phyloP scores from a whole-genome alignment of 371 early-diverging fungal species.

The Mortierella sp. region DNA sequence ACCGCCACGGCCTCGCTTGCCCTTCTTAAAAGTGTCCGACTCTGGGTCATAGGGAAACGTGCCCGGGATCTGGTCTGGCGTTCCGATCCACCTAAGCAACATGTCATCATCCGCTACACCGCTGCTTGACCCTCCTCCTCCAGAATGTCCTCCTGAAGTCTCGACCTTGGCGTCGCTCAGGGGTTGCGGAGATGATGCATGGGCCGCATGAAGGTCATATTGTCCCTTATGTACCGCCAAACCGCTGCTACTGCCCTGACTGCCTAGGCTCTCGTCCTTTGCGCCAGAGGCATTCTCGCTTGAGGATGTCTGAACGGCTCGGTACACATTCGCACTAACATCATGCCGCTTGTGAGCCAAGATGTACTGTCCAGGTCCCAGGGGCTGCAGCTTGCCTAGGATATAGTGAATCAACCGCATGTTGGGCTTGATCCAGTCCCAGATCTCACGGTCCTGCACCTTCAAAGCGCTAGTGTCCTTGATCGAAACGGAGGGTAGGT shows the following conservation, averaged over 20 bases:
- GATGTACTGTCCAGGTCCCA: constrained; percentile 49
- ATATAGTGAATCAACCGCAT: constrained; percentile 50
- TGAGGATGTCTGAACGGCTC: constrained; percentile 16
- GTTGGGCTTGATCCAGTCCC: constrained; percentile 50
- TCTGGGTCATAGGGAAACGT: constrained; percentile 50
- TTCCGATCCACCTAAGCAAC: constrained; percentile 46
- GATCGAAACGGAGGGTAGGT: constrained; percentile 40
- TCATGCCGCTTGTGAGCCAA: constrained; percentile 42
- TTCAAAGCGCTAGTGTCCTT: constrained; percentile 32
- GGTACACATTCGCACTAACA: constrained; percentile 46
- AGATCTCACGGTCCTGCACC: constrained; percentile 40
- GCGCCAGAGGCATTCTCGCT: background rate
- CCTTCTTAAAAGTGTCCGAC: background rate
- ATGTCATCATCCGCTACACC: constrained; percentile 33
- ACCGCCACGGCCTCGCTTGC: background rate
- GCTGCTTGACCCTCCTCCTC: background rate
- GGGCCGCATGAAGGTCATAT: constrained; percentile 55
- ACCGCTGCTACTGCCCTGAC: background rate
- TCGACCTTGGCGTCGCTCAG: constrained; percentile 17
- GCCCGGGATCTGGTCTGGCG: constrained; percentile 51
- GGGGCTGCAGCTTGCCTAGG: constrained; percentile 26
- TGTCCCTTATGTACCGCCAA: constrained; percentile 6
- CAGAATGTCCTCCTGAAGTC: background rate
- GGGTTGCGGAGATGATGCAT: constrained; percentile 36
- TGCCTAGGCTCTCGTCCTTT: background rate